These are phyloP conservation scores for Cucurbita moschata DNA, from an alignment of 306 rosid genomes.

Conservation along the genomic window DNA sequence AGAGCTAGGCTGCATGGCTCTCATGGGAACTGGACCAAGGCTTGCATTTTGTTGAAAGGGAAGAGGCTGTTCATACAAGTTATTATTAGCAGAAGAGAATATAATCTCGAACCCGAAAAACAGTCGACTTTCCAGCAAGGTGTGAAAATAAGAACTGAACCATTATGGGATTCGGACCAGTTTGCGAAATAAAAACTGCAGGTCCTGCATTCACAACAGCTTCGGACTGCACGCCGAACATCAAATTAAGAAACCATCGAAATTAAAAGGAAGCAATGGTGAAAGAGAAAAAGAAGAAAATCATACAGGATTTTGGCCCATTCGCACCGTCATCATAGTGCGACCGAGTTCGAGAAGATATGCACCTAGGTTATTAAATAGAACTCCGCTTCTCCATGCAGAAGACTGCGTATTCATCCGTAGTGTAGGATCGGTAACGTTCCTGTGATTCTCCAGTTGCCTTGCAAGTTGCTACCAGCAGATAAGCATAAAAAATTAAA, in stretches of 20 bases:
- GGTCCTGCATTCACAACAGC: slow-evolving; percentile 96
- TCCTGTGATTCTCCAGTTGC: slow-evolving; percentile 72
- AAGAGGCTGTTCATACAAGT: slow-evolving; percentile 61
- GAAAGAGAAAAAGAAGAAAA: slow-evolving; percentile 11
- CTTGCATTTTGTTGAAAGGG: slow-evolving; percentile 65
- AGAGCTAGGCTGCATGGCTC: slow-evolving; percentile 57
- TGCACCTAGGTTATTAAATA: slow-evolving; percentile 77
- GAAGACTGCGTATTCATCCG: slow-evolving; percentile 50
- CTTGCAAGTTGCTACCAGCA: slow-evolving; percentile 57
- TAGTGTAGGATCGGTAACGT: slow-evolving; percentile 41
- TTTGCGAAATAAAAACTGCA: slow-evolving; percentile 82
- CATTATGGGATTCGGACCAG: slow-evolving; percentile 92
- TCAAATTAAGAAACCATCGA: not conserved
- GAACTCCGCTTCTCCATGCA: slow-evolving; percentile 54
- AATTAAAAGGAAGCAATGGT: slow-evolving; percentile 12
- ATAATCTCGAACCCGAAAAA: slow-evolving; percentile 5
- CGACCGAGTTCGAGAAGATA: slow-evolving; percentile 95
- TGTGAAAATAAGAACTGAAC: slow-evolving; percentile 50
- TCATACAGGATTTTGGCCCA: slow-evolving; percentile 81
- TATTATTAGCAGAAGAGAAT: slow-evolving; percentile 28
- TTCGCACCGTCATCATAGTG: slow-evolving; percentile 68
- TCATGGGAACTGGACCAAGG: slow-evolving; percentile 67
- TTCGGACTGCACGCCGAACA: slow-evolving; percentile 52
- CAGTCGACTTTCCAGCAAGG: not conserved
- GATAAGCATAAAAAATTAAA: slow-evolving; percentile 12